phyloP scores from a whole-genome alignment of 2,329 filamentous ascomycete species.

The Penicillium sp. region DNA sequence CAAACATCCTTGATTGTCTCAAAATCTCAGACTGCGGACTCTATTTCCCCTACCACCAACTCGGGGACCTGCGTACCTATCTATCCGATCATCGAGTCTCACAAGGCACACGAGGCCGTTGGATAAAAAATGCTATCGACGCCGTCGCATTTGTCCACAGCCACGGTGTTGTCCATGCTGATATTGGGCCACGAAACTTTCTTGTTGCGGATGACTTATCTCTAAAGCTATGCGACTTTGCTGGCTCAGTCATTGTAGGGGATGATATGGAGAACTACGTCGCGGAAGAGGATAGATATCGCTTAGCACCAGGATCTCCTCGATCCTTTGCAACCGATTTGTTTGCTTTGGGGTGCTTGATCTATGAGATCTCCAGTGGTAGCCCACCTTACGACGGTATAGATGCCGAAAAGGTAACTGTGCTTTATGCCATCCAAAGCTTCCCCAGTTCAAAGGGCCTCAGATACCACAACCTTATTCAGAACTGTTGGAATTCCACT shows the following conservation, averaged over 20 bases:
- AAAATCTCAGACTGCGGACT: not conserved
- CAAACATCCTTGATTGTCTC: slow-evolving; percentile 6
- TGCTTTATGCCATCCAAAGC: not conserved
- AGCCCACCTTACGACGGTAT: not conserved
- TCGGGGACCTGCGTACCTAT: slow-evolving; percentile 3
- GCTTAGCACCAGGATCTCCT: not conserved
- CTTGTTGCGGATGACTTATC: slow-evolving; percentile 22
- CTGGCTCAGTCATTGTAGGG: slow-evolving; percentile 9
- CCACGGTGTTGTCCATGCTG: slow-evolving; percentile 16
- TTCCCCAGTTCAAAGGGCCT: not conserved
- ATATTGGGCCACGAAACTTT: slow-evolving; percentile 22
- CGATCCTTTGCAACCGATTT: not conserved
- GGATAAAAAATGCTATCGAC: slow-evolving; percentile 15
- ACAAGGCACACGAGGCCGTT: not conserved
- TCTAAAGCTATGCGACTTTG: slow-evolving; percentile 24
- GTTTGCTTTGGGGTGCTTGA: not conserved
- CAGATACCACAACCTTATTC: not conserved
- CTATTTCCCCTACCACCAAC: slow-evolving; percentile 3
- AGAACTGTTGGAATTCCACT: not conserved
- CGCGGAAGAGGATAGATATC: not conserved
- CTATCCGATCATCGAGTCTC: not conserved
- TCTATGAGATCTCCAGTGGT: not conserved
- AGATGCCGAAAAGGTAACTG: not conserved
- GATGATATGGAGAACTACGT: not conserved
- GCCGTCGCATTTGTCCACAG: slow-evolving; percentile 13